Conservation (phyloP, 2,329 filamentous ascomycete species). For the Colletotrichum kahawae region DNA sequence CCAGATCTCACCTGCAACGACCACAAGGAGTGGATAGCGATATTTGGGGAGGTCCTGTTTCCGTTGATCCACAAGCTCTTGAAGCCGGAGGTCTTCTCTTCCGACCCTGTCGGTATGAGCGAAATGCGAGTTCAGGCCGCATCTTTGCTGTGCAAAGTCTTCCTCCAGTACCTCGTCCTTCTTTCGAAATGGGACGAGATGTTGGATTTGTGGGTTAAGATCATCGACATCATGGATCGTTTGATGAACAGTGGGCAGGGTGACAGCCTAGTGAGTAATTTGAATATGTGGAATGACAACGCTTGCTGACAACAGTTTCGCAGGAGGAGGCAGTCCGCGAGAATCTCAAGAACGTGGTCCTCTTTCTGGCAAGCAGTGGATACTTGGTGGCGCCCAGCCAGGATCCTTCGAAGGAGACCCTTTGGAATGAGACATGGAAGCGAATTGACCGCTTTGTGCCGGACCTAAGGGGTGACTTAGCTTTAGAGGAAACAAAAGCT, state of each 20-base stretch:
- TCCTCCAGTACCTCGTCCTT: conserved; percentile 88
- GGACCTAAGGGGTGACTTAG: conserved; percentile 61
- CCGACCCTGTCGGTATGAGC: conserved; percentile 90
- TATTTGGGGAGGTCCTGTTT: conserved; percentile 93
- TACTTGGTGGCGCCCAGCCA: conserved; percentile 76
- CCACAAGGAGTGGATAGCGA: conserved; percentile 91
- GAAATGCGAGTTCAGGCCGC: conserved; percentile 93
- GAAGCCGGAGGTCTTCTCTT: conserved; percentile 93
- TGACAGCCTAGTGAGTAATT: conserved; percentile 75
- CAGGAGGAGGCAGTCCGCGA: conserved; percentile 95
- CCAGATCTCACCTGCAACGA: conserved; percentile 83
- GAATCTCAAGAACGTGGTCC: conserved; percentile 91
- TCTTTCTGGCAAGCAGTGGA: conserved; percentile 92
- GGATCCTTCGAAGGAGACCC: conserved; percentile 58
- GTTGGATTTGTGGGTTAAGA: conserved; percentile 89
- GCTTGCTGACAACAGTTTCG: background rate
- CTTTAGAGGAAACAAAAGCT: conserved; percentile 48
- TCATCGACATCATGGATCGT: conserved; percentile 92
- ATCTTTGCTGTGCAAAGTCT: conserved; percentile 92
- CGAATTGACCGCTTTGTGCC: conserved; percentile 69
- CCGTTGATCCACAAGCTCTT: conserved; percentile 85
- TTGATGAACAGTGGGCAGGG: conserved; percentile 95
- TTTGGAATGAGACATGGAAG: conserved; percentile 70
- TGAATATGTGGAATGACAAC: conserved; percentile 4
- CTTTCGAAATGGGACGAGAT: conserved; percentile 87